Conservation (phyloP, 2,329 filamentous ascomycete species). For the Trichoderma polysporum region DNA sequence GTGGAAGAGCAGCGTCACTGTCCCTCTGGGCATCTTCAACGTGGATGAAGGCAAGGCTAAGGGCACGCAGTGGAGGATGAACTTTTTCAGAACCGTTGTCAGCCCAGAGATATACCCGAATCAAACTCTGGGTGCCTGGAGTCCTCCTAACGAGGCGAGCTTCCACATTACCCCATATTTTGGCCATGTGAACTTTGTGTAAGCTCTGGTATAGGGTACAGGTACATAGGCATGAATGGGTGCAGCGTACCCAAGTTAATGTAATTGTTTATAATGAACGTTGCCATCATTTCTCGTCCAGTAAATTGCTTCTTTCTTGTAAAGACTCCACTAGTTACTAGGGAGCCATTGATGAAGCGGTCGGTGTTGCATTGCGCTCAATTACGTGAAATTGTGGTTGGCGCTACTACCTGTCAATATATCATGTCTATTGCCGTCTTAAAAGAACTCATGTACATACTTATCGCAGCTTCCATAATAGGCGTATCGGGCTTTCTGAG, state of each 20-base stretch:
- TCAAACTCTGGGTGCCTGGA: constrained; percentile 48
- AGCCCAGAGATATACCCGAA: constrained; percentile 43
- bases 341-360: background rate
- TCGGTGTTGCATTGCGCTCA: background rate
- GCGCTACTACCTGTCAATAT: background rate
- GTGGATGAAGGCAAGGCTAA: constrained; percentile 43
- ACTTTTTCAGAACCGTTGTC: constrained; percentile 51
- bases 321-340: background rate
- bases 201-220: background rate
- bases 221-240: background rate
- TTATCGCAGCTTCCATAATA: no score
- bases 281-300: background rate
- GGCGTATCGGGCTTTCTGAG: no score
- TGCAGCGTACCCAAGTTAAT: background rate
- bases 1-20: constrained; percentile 43
- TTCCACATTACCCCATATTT: constrained; percentile 51
- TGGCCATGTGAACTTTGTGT: constrained; percentile 42
- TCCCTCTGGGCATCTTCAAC: constrained; percentile 52
- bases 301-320: background rate
- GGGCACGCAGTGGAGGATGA: constrained; percentile 51
- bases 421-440: no score
- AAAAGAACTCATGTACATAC: no score
- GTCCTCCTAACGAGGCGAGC: constrained; percentile 43
- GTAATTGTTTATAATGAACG: background rate
- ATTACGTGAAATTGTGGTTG: background rate